These are phyloP conservation scores for Verticillium zaregamsianum DNA, from an alignment of 2,329 filamentous ascomycete genomes.

Conservation along the genomic window DNA sequence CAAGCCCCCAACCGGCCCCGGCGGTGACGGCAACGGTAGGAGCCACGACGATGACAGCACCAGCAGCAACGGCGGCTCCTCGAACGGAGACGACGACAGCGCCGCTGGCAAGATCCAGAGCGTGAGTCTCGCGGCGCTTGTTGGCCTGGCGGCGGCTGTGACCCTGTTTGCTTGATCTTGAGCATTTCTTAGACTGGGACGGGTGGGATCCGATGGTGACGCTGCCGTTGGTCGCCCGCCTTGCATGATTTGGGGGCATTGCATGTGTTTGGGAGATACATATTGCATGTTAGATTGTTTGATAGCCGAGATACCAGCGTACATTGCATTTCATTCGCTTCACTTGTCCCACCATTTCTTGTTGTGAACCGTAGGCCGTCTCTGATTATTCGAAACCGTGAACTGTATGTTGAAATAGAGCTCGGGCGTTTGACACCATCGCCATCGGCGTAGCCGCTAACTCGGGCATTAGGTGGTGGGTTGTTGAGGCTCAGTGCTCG, in stretches of 20 bases:
- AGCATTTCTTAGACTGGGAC: not conserved
- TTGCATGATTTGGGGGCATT: not conserved
- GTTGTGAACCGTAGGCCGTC: no score
- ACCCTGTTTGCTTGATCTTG: not conserved
- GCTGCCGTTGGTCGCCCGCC: not conserved
- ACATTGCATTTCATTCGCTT: not conserved
- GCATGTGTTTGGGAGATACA: not conserved
- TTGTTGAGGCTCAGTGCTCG: no score
- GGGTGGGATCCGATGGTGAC: not conserved
- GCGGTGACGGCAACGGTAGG: not conserved
- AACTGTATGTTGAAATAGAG: not conserved
- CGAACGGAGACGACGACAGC: constrained; percentile 1
- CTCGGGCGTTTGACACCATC: no score
- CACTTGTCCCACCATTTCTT: no score
- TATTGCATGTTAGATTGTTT: not conserved
- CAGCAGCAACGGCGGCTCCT: not conserved
- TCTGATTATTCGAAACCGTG: no score
- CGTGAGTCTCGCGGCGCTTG: not conserved
- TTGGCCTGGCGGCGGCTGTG: not conserved
- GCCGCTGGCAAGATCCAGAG: constrained; percentile 2
- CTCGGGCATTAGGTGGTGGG: no score
- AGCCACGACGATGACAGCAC: not conserved
- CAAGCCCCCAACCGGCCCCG: not conserved
- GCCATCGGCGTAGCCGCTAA: no score
- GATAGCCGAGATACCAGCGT: not conserved